phyloP scores from a whole-genome alignment of 495 filamentous ascomycete genomes.

The Pyrenula aspistea region DNA sequence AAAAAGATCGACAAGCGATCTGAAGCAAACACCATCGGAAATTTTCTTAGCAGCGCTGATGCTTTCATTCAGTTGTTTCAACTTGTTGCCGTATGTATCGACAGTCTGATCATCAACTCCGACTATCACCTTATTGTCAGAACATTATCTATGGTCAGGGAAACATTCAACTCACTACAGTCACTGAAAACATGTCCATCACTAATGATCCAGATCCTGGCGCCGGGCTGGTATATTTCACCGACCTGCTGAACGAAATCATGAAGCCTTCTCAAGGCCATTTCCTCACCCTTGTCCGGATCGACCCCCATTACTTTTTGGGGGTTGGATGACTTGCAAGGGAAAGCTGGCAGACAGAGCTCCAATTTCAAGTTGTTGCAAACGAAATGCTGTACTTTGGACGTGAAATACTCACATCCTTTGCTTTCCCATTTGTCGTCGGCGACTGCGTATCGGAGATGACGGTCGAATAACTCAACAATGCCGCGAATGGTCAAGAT shows the following conservation, averaged over 20 bases:
- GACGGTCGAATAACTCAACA: neutral
- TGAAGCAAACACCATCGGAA: conserved; percentile 11
- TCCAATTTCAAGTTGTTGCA: conserved; percentile 9
- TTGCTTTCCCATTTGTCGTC: conserved; percentile 2
- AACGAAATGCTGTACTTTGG: conserved; percentile 14
- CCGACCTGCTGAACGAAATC: conserved; percentile 25
- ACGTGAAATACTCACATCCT: conserved; percentile 8
- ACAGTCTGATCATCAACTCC: conserved; percentile 26
- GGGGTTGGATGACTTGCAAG: conserved; percentile 39
- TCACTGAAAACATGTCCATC: conserved; percentile 38
- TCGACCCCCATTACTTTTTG: conserved; percentile 33
- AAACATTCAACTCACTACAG: conserved; percentile 15
- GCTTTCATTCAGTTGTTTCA: conserved; percentile 18
- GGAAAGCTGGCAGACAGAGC: conserved; percentile 38
- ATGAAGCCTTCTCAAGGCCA: conserved; percentile 34
- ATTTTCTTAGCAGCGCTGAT: conserved; percentile 8
- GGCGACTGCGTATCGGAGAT: neutral
- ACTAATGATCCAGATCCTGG: conserved; percentile 33
- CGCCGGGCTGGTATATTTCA: conserved; percentile 32
- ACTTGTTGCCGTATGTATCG: conserved; percentile 17
- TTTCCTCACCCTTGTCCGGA: conserved; percentile 39
- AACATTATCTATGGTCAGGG: neutral
- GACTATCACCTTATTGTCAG: conserved; percentile 10
- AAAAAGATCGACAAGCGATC: conserved; percentile 17
- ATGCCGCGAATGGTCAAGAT: neutral